Percentiles rank a stretch among this genome's conserved stretches.
phyloP scores from a whole-genome alignment of 345 rosid genomes.

The thale cress (Arabidopsis thaliana) region TAIR10.1 NC_003074.8:675501-676000 shows the following conservation, averaged over 20 bases:
- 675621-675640: constrained; percentile 46
- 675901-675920: constrained; percentile 52
- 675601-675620: constrained; percentile 32
- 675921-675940: constrained; percentile 59
- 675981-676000: constrained; percentile 40
- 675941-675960: constrained; percentile 82
- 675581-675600: constrained; percentile 35
- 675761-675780: constrained; percentile 62
- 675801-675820: constrained; percentile 60
- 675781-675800: constrained; percentile 69
- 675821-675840: constrained; percentile 65
- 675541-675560: constrained; percentile 35
- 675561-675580: constrained; percentile 31
- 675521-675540: constrained; percentile 51
- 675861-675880: constrained; percentile 46
- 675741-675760: constrained; percentile 47
- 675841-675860: constrained; percentile 53
- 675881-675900: constrained; percentile 46
- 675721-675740: constrained; percentile 49
- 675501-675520: constrained; percentile 56
- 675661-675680: constrained; percentile 48
- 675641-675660: constrained; percentile 44
- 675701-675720: constrained; percentile 55
- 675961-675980: constrained; percentile 54
- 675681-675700: constrained; percentile 53